phyloP scores from a whole-genome alignment of 2,329 filamentous ascomycete species.

The Drechmeria coniospora region DNA sequence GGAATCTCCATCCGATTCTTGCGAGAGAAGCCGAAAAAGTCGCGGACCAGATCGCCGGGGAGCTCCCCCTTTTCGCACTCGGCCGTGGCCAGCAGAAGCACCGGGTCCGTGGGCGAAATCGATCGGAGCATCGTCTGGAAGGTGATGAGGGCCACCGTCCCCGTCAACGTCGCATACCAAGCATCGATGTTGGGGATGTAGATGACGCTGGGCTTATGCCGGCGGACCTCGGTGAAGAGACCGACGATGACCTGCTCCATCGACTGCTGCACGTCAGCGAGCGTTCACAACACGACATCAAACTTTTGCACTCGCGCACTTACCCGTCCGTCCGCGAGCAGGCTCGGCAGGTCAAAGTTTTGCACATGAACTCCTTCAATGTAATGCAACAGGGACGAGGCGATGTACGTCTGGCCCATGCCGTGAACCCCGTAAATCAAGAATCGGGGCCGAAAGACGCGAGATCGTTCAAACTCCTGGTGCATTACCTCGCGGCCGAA shows the following conservation, averaged over 20 bases:
- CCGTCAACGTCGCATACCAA: conserved; percentile 56
- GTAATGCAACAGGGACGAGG: conserved; percentile 72
- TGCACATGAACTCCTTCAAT: conserved; percentile 92
- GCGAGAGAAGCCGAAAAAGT: conserved; percentile 74
- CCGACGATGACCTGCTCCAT: conserved; percentile 81
- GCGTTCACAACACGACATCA: too few relatives aligned
- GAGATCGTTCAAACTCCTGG: conserved; percentile 70
- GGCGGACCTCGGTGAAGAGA: conserved; percentile 80
- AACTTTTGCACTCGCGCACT: conserved; percentile 14
- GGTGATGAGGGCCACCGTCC: conserved; percentile 57
- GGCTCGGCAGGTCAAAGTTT: conserved; percentile 77
- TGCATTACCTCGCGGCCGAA: conserved; percentile 67
- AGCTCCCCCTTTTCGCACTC: conserved; percentile 52
- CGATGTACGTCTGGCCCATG: conserved; percentile 89
- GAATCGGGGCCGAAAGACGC: conserved; percentile 77
- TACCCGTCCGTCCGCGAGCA: conserved; percentile 70
- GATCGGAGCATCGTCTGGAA: conserved; percentile 71
- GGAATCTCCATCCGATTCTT: conserved; percentile 60
- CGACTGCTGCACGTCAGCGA: conserved; percentile 31
- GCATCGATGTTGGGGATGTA: conserved; percentile 82
- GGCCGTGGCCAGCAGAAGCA: conserved; percentile 74
- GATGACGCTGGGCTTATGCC: conserved; percentile 90
- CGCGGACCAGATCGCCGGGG: conserved; percentile 47
- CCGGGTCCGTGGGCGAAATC: conserved; percentile 77
- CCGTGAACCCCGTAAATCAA: conserved; percentile 69